phyloP scores from a whole-genome alignment of 164 flowering plant species.

The Liriodendron chinense region DNA sequence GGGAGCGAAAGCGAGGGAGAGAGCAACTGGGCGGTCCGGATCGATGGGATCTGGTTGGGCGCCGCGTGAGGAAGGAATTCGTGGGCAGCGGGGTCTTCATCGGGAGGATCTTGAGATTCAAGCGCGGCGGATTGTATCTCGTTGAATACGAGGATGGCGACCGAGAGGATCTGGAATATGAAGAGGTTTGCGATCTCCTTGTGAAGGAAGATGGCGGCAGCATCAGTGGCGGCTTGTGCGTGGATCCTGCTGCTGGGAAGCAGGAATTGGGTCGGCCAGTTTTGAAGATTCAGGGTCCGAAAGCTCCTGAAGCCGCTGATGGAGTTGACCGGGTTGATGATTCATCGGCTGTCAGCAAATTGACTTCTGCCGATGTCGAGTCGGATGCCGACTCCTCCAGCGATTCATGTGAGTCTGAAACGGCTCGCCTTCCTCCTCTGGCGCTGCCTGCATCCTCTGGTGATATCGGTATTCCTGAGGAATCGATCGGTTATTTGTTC shows the following conservation, averaged over 20 bases:
- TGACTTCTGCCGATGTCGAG: constrained; percentile 21
- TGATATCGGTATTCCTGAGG: constrained; percentile 74
- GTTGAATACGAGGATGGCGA: constrained; percentile 92
- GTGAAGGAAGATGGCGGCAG: constrained; percentile 24
- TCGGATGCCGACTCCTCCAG: constrained; percentile 48
- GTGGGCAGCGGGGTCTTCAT: constrained; percentile 49
- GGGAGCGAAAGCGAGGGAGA: constrained; percentile 10
- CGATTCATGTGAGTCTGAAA: constrained; percentile 53
- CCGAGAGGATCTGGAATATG: constrained; percentile 74
- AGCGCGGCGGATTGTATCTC: constrained; percentile 65
- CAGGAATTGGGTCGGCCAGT: constrained; percentile 42
- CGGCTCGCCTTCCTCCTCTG: constrained; percentile 39
- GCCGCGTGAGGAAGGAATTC: constrained; percentile 77
- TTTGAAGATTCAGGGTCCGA: background rate
- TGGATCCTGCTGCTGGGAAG: constrained; percentile 27
- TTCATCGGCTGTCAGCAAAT: constrained; percentile 24
- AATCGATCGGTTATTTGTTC: constrained; percentile 62
- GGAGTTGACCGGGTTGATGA: constrained; percentile 21
- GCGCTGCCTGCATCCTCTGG: constrained; percentile 80
- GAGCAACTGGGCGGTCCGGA: constrained; percentile 21
- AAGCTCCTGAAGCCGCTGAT: constrained; percentile 9
- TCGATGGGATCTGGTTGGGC: constrained; percentile 44
- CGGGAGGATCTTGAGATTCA: constrained; percentile 66
- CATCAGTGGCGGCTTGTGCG: background rate
- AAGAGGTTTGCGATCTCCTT: constrained; percentile 46